phyloP scores from a whole-genome alignment of 2,329 filamentous ascomycete genomes.

The Colletotrichum sp. region DNA sequence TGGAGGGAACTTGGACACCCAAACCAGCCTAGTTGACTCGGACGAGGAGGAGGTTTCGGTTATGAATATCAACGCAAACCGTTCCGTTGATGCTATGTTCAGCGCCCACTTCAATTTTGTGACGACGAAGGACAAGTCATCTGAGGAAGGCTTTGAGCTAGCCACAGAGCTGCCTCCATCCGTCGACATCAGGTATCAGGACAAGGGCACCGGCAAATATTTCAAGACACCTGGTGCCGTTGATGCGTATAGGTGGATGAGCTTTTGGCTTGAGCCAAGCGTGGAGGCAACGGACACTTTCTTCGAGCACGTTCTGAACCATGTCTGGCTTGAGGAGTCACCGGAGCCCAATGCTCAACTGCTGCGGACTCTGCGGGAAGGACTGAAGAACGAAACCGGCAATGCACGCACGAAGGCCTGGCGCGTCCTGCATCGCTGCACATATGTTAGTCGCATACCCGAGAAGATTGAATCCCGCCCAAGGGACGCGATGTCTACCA shows the following conservation, averaged over 20 bases:
- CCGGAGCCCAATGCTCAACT: neutral
- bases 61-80: neutral
- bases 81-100: neutral
- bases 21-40: neutral
- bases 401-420: neutral
- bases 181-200: neutral
- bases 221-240: neutral
- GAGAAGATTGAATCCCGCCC: neutral
- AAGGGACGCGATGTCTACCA: neutral
- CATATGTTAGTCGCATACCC: neutral
- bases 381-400: neutral
- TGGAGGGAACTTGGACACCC: neutral
- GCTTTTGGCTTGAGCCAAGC: neutral
- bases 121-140: neutral
- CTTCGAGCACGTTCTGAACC: neutral
- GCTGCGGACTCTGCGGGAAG: neutral
- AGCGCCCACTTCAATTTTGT: neutral
- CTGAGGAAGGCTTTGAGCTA: neutral
- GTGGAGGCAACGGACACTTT: neutral
- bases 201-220: accelerated
- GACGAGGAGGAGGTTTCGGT: neutral
- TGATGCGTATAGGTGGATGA: neutral
- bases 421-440: neutral
- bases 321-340: neutral
- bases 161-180: neutral